Conservation (phyloP, 192 early-diverging fungal species). For the Linnemannia schmuckeri region DNA sequence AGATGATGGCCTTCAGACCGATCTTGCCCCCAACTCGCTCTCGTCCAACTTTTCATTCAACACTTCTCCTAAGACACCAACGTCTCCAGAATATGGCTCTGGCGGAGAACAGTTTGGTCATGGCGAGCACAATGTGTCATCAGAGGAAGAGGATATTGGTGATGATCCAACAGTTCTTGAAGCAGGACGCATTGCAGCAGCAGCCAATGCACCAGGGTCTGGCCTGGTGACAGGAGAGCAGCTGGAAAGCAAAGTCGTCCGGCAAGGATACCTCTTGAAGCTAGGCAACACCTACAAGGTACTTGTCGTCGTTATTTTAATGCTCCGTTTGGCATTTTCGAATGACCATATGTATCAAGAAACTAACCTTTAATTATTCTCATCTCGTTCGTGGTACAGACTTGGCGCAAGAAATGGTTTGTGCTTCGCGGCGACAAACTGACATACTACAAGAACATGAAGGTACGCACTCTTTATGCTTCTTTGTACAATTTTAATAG, state of each 20-base stretch:
- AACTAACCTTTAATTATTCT: not conserved
- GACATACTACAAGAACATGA: slow-evolving; percentile 72
- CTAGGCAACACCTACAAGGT: slow-evolving; percentile 67
- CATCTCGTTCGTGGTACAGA: slow-evolving; percentile 27
- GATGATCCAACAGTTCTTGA: slow-evolving; percentile 40
- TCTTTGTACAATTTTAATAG: not conserved
- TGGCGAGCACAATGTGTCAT: slow-evolving; percentile 25
- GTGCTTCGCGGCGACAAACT: slow-evolving; percentile 68
- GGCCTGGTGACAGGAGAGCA: slow-evolving; percentile 58
- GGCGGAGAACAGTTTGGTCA: slow-evolving; percentile 33
- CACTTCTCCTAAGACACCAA: slow-evolving; percentile 32
- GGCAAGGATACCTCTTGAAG: slow-evolving; percentile 67
- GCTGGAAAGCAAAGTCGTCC: slow-evolving; percentile 60
- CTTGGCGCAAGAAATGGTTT: slow-evolving; percentile 77
- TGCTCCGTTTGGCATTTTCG: too few relatives aligned
- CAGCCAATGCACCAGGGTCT: slow-evolving; percentile 49
- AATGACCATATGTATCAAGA: too few relatives aligned
- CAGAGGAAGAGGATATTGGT: slow-evolving; percentile 43
- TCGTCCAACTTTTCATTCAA: slow-evolving; percentile 46
- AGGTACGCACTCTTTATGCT: slow-evolving; percentile 49
- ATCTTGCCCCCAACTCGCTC: slow-evolving; percentile 31
- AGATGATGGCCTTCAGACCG: not conserved
- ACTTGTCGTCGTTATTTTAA: not conserved
- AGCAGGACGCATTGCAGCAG: slow-evolving; percentile 43
- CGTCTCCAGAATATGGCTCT: slow-evolving; percentile 45